These are phyloP conservation scores for Xerocomus potaroensis DNA, from an alignment of 768 basidiomycete species.

Conservation along the genomic window DNA sequence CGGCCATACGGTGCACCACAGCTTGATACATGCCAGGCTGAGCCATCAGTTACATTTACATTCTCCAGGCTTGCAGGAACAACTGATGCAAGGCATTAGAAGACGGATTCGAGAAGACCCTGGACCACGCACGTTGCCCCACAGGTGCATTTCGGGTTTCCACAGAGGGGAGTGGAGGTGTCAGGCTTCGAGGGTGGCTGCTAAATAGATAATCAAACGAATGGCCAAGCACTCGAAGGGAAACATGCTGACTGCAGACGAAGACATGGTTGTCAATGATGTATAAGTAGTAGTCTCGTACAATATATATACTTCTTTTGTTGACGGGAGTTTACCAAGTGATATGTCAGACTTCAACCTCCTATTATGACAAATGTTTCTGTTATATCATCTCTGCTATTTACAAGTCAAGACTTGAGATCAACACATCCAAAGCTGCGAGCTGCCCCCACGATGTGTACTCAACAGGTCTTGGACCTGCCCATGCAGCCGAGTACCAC, in stretches of 20 bases:
- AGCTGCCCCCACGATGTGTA: slow-evolving; percentile 12
- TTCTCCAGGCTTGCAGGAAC: slow-evolving; percentile 13
- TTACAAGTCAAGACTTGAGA: slow-evolving; percentile 11
- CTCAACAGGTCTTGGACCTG: slow-evolving; percentile 1
- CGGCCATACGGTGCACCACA: too few relatives aligned
- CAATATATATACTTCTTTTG: too few relatives aligned
- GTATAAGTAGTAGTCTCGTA: too few relatives aligned
- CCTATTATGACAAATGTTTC: too few relatives aligned
- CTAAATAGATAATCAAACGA: not conserved
- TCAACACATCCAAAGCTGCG: slow-evolving; percentile 10
- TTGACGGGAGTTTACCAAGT: too few relatives aligned
- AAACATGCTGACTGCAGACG: not conserved
- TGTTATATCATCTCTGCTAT: too few relatives aligned
- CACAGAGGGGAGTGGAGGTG: slow-evolving; percentile 9
- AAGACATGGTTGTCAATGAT: slow-evolving; percentile 8
- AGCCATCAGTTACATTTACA: too few relatives aligned
- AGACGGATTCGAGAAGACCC: not conserved
- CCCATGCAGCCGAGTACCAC: slow-evolving; percentile 12
- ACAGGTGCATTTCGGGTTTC: slow-evolving; percentile 16
- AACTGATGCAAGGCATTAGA: slow-evolving; percentile 3
- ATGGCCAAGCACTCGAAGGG: not conserved
- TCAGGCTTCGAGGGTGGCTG: slow-evolving; percentile 4
- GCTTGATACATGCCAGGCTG: too few relatives aligned
- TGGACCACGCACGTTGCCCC: slow-evolving; percentile 11
- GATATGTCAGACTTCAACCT: too few relatives aligned